These are phyloP conservation scores for Fabrea salina DNA, from an alignment of 169 alveolate species.

Conservation along the genomic window DNA sequence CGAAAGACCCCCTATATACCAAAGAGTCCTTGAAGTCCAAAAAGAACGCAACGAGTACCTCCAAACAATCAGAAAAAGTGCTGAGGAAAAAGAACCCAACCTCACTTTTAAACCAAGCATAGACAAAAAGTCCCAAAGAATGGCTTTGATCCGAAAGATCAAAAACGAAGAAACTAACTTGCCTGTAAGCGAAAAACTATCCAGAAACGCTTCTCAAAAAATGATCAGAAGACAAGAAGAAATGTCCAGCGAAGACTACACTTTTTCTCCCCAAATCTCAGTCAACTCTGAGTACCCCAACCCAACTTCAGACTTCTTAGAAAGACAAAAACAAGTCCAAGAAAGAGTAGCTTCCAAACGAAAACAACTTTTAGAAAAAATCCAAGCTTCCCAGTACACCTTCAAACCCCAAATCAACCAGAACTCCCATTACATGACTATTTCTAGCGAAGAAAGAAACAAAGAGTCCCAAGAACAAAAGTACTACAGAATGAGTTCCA, in stretches of 20 bases:
- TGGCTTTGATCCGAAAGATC: not conserved
- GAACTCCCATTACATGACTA: constrained; percentile 7
- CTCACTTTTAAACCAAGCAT: constrained; percentile 6
- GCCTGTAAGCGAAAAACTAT: not conserved
- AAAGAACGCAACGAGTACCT: not conserved
- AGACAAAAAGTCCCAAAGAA: not conserved
- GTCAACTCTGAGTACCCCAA: not conserved
- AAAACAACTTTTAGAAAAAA: not conserved
- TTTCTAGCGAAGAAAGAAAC: not conserved
- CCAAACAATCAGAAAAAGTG: not conserved
- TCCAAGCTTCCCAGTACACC: not conserved
- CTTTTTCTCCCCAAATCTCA: constrained; percentile 17
- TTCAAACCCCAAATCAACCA: constrained; percentile 1
- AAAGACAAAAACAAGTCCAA: constrained; percentile 15
- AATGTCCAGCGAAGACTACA: not conserved
- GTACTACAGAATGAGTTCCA: not conserved
- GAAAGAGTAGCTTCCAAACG: not conserved
- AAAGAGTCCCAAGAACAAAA: not conserved
- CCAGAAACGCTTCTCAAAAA: too few species aligned
- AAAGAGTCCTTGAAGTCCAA: constrained; percentile 9
- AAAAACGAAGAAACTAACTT: not conserved
- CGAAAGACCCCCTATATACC: constrained; percentile 8
- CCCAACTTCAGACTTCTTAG: not conserved
- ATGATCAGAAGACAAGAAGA: not conserved
- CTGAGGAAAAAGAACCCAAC: constrained; percentile 20